phyloP scores from a whole-genome alignment of 768 basidiomycete genomes.

The Mycena crocata region DNA sequence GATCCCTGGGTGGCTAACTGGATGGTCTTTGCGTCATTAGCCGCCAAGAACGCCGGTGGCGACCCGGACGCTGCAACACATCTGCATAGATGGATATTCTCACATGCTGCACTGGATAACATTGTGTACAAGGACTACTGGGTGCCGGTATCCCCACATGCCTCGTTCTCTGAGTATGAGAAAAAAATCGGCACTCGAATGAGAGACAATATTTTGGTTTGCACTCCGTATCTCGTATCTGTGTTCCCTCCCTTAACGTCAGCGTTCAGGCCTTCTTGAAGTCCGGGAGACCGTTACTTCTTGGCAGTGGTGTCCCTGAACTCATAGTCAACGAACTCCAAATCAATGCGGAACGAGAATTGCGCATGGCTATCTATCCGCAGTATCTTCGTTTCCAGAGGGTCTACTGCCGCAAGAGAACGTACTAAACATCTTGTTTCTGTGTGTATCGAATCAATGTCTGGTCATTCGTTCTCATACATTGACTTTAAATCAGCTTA shows the following conservation, averaged over 20 bases:
- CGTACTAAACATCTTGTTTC: slow-evolving; percentile 8
- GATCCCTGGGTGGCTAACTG: slow-evolving; percentile 73
- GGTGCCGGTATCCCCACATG: slow-evolving; percentile 70
- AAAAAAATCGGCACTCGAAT: slow-evolving; percentile 56
- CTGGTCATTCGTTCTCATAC: slow-evolving; percentile 4
- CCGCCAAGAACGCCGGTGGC: slow-evolving; percentile 69
- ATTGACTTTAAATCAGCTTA: slow-evolving; percentile 26
- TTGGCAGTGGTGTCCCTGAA: slow-evolving; percentile 70
- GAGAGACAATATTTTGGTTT: slow-evolving; percentile 69
- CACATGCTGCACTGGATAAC: slow-evolving; percentile 69
- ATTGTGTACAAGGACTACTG: slow-evolving; percentile 69
- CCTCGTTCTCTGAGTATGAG: slow-evolving; percentile 50
- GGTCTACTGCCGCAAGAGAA: slow-evolving; percentile 68
- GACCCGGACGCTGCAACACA: slow-evolving; percentile 71
- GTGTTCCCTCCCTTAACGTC: background rate
- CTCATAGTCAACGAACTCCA: slow-evolving; percentile 66
- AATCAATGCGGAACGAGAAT: slow-evolving; percentile 60
- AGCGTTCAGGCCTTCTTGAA: slow-evolving; percentile 68
- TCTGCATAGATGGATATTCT: slow-evolving; percentile 65
- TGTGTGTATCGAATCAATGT: slow-evolving; percentile 28
- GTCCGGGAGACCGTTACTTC: slow-evolving; percentile 76
- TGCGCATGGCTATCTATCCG: slow-evolving; percentile 57
- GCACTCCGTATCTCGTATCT: slow-evolving; percentile 9
- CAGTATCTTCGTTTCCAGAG: slow-evolving; percentile 69
- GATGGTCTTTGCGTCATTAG: slow-evolving; percentile 65